Base-by-base conservation (phyloP, 495 filamentous ascomycete species). In the Lasiosphaeriaceae sp. region DNA sequence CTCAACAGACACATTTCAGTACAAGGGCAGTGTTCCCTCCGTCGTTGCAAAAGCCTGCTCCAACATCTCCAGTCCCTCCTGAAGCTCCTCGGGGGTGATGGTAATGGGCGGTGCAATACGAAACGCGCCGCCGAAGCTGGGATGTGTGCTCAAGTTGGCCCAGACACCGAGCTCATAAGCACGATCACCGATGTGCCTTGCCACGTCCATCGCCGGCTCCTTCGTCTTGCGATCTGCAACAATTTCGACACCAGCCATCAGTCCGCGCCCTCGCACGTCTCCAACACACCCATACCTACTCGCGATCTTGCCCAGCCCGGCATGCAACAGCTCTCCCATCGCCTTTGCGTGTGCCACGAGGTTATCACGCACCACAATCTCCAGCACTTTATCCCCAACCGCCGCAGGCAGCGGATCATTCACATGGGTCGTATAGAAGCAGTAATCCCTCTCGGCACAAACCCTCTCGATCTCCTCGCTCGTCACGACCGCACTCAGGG, bases 71-170 rank as follows among this genome's bases (percentile, higher is more conserved):
- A 83, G 53, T 20, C 76, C 80, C 47, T 75, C 66, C 11, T 74
- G 69, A 35, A 86, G 67, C 63, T 84, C 72, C 44, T 79, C 69
- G 8, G 75, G 69, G 0, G 74, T 71, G 1, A 83, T 74, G 0
- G 79, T 85, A 16, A 85, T 76, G 0, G 82, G 81, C 14, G 83
- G 82, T 8, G 82, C 83, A 44, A 86, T 73, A 19, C 83, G 66
- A 52, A 84, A 82, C 0, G 78, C 71, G 20, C 81, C 82, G 2
- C 77, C 72, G 64, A 84, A 79, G n/a, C 72, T 75, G 1, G 69
- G 68, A 23, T 79, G 68, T 31, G 72, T 80, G 11, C 75, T 72
- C 4, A 85, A 35, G 50, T 83, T 83, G 23, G 75, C 77, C 50
- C 76, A 84, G 2, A 84, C 60, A 2, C 83, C 83, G 3, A 77